phyloP scores from a whole-genome alignment of 345 rosid species.

The Acer yangbiense region DNA sequence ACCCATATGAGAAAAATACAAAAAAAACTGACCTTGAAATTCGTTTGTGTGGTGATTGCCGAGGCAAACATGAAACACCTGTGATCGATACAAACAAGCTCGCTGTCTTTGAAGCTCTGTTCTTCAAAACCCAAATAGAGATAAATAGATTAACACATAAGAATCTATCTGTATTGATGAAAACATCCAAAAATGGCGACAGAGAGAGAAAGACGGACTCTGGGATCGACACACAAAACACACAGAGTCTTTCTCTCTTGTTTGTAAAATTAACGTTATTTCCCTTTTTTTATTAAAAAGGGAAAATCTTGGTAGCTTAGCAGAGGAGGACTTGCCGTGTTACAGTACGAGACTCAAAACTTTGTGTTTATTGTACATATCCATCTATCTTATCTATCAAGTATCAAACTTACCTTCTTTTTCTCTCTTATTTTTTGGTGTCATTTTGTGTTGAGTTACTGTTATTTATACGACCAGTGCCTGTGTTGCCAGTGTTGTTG shows the following conservation, averaged over 20 bases:
- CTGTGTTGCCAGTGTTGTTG: too few relatives aligned
- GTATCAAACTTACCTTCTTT: too few relatives aligned
- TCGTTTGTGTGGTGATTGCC: slow-evolving; percentile 31
- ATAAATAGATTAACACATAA: slow-evolving; percentile 3
- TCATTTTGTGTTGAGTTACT: too few relatives aligned
- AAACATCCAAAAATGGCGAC: slow-evolving; percentile 1
- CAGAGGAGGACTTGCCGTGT: slow-evolving; percentile 24
- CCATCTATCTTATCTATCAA: too few relatives aligned
- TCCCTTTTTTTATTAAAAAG: too few relatives aligned
- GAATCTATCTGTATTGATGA: slow-evolving; percentile 1
- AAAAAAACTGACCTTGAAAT: slow-evolving; percentile 33
- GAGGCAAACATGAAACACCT: slow-evolving; percentile 25
- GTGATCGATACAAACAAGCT: slow-evolving; percentile 26
- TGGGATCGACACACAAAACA: too few relatives aligned
- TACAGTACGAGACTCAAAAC: not conserved
- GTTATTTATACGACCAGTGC: too few relatives aligned
- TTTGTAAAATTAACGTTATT: not conserved
- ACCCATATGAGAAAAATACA: slow-evolving; percentile 26
- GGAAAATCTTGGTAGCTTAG: too few relatives aligned
- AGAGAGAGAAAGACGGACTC: not conserved
- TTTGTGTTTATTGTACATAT: too few relatives aligned
- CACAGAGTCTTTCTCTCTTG: not conserved
- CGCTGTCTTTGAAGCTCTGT: slow-evolving; percentile 8
- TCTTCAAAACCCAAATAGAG: not conserved
- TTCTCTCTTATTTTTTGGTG: too few relatives aligned